A percentile compares a stretch with the other conserved stretches of the same genome.
These are phyloP conservation scores for Colletotrichum liaoningense DNA, from an alignment of 2,329 filamentous ascomycete species.

Conservation along the genomic window DNA sequence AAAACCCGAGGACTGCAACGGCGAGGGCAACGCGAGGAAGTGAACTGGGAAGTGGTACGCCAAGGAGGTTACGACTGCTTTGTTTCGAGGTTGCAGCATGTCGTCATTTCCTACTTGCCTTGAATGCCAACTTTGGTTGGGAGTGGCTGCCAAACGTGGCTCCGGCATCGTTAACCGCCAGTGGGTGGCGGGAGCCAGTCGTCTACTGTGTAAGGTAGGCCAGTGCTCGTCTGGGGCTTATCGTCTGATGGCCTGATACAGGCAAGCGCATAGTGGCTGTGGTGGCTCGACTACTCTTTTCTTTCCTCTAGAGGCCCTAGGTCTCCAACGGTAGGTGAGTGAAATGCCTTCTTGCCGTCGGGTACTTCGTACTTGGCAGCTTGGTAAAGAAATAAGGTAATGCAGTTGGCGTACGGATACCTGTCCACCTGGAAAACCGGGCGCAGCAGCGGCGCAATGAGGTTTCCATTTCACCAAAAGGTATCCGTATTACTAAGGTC, in stretches of 20 bases:
- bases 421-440: conserved; percentile 26
- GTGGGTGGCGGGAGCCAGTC: background rate
- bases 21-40: background rate
- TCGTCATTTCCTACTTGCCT: conserved; percentile 21
- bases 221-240: background rate
- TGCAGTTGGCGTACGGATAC: background rate
- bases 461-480: background rate
- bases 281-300: background rate
- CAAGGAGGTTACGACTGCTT: conserved; percentile 2
- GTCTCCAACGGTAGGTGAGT: background rate
- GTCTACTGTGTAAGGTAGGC: background rate
- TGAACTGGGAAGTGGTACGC: background rate
- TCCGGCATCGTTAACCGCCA: conserved; percentile 1
- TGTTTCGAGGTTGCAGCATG: conserved; percentile 8
- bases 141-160: background rate
- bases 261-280: background rate
- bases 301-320: background rate
- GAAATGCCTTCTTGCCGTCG: background rate
- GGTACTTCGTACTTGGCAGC: background rate
- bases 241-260: too few relatives aligned
- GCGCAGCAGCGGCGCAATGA: conserved; percentile 21
- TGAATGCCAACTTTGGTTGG: too few relatives aligned
- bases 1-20: background rate
- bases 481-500: too few relatives aligned
- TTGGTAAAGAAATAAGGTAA: background rate